Evolutionary conservation across 305 asterid genomes (phyloP).

Genomic region (Andrographis paniculata): DNA sequence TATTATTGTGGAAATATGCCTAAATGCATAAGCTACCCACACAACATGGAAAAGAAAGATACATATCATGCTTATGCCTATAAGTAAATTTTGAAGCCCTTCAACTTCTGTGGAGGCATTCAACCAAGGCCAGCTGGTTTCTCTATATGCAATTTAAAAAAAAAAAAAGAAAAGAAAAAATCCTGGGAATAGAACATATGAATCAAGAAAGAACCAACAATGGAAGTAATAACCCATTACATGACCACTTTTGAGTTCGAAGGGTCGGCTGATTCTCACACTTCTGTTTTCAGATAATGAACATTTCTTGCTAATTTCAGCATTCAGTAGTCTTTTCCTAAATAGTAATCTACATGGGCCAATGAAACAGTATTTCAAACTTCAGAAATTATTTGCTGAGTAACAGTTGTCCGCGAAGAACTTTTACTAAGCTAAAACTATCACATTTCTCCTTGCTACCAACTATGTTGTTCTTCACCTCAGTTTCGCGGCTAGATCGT

Average conservation of each 20-base stretch:
- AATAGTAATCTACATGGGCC: not conserved
- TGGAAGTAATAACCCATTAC: slow-evolving; percentile 8
- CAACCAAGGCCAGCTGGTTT: slow-evolving; percentile 1
- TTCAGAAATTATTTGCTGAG: not conserved
- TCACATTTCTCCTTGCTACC: not conserved
- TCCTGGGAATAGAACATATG: not conserved
- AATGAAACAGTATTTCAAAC: not conserved
- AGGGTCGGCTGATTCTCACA: slow-evolving; percentile 2
- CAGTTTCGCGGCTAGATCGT: too few species aligned
- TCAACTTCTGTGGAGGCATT: not conserved
- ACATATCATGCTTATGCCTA: slow-evolving; percentile 5
- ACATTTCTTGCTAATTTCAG: not conserved
- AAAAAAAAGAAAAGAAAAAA: too few species aligned
- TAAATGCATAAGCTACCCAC: not conserved
- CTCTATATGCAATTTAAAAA: slow-evolving; percentile 4
- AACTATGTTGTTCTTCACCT: too few species aligned
- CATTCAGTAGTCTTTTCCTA: not conserved
- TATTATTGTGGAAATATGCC: too few species aligned
- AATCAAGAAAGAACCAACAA: not conserved
- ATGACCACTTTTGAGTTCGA: slow-evolving; percentile 5
- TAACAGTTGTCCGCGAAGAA: not conserved
- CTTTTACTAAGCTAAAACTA: not conserved
- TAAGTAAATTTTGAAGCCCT: not conserved
- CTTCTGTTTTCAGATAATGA: not conserved
- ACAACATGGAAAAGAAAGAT: not conserved